Evolutionary conservation across 208 protist genomes (phyloP).

Genomic region (Angomonas ambiguus): DNA sequence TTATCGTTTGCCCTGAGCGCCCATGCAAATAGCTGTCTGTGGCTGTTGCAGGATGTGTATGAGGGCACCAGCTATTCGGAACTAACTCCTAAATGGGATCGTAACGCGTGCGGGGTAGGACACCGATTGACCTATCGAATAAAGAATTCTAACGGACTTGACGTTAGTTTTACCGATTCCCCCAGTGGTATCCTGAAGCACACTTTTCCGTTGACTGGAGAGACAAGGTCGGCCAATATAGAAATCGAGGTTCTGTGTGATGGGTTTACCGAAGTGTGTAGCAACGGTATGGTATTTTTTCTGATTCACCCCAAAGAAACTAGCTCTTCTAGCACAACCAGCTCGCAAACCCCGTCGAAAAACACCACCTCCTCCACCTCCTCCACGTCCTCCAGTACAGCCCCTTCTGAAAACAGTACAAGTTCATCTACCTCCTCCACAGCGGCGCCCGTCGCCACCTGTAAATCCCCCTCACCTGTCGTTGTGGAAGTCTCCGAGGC

Average conservation of each 20-base stretch:
- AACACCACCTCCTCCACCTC: constrained; percentile 5
- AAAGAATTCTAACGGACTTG: not conserved
- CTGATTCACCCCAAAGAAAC: constrained; percentile 18
- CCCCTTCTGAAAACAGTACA: constrained; percentile 13
- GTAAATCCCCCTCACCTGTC: not conserved
- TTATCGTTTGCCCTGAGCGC: not conserved
- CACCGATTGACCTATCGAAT: not conserved
- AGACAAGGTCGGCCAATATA: constrained; percentile 12
- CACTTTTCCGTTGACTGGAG: constrained; percentile 27
- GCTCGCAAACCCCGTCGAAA: constrained; percentile 23
- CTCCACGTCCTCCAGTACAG: constrained; percentile 19
- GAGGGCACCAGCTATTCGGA: not conserved
- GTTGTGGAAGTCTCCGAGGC: not conserved
- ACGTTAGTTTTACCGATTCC: constrained; percentile 7
- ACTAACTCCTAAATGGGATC: not conserved
- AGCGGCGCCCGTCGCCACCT: constrained; percentile 13
- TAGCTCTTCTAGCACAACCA: constrained; percentile 29
- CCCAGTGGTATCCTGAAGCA: constrained; percentile 21
- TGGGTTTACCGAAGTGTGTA: constrained; percentile 36
- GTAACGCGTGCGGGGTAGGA: not conserved
- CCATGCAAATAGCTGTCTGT: not conserved
- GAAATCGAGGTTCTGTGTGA: constrained; percentile 42
- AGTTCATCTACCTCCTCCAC: constrained; percentile 19
- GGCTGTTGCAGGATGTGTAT: not conserved
- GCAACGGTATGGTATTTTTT: constrained; percentile 35